Percentiles rank a stretch among this genome's conserved stretches.
Evolutionary conservation across 805 yeast genomes (phyloP).

Genomic region (Saccharomycopsis sp.): DNA sequence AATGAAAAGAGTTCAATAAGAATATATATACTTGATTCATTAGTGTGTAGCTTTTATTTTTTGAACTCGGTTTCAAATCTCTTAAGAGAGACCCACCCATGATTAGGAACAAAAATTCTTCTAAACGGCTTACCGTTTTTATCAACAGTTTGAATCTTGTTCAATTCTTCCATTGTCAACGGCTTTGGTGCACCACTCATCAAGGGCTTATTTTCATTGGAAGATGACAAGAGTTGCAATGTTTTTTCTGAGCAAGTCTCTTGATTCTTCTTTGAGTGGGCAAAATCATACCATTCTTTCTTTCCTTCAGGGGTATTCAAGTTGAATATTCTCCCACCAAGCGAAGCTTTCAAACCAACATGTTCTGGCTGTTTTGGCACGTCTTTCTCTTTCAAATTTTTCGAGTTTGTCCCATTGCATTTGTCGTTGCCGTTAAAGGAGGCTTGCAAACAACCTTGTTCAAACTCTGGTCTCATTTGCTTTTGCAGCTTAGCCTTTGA

Average conservation of each 20-base stretch:
- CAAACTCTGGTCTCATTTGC: neutral
- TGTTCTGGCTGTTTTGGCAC: too few relatives aligned
- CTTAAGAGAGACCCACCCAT: constrained; percentile 41
- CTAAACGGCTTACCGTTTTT: constrained; percentile 34
- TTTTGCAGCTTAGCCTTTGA: neutral
- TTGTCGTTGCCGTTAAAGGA: neutral
- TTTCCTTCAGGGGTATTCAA: constrained; percentile 16
- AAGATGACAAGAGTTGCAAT: neutral
- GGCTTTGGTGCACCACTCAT: neutral
- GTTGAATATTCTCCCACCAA: constrained; percentile 16
- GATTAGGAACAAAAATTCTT: constrained; percentile 38
- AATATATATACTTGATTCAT: too few relatives aligned
- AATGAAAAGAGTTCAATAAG: neutral
- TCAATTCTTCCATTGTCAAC: constrained; percentile 6
- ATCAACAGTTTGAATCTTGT: constrained; percentile 24
- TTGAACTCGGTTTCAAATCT: constrained; percentile 14
- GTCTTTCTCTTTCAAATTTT: too few relatives aligned
- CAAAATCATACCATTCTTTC: constrained; percentile 16
- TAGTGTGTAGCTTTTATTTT: too few relatives aligned
- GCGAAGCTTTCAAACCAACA: constrained; percentile 14
- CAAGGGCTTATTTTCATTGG: neutral
- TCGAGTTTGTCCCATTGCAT: neutral
- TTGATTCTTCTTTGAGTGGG: neutral
- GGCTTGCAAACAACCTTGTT: neutral
- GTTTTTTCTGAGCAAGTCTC: neutral